Evolutionary conservation across 148 eudicot genomes (phyloP).

Genomic region (Rhododendron henanense): DNA sequence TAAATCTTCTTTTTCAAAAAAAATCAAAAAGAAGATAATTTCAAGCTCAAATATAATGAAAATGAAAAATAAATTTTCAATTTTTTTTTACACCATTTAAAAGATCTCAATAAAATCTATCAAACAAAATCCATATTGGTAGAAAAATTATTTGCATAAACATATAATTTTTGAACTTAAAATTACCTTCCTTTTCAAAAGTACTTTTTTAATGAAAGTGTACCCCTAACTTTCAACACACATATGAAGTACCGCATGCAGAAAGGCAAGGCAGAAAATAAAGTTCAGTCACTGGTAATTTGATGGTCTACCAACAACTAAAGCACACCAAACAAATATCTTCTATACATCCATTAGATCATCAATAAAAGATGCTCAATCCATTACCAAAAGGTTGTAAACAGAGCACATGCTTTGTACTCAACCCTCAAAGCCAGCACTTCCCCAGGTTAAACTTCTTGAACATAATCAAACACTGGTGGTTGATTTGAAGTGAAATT

Average conservation of each 20-base stretch:
- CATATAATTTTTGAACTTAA: no score
- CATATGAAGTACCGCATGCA: neutral
- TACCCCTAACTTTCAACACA: neutral
- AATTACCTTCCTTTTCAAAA: no score
- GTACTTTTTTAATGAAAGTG: no score
- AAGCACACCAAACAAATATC: neutral
- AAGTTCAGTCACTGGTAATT: neutral
- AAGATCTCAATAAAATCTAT: no score
- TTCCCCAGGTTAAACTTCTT: neutral
- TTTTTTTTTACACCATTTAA: no score
- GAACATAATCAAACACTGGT: constrained; percentile 27
- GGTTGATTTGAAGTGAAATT: constrained; percentile 76
- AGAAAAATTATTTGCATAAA: no score
- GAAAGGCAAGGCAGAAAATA: neutral
- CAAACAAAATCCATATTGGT: no score
- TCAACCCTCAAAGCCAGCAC: neutral
- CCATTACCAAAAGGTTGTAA: neutral
- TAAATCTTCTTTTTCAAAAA: no score
- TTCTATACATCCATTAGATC: neutral
- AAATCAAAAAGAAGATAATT: no score
- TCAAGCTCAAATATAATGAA: no score
- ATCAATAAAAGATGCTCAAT: neutral
- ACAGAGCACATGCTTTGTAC: neutral
- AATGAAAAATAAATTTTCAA: no score
- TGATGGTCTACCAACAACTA: neutral